Evolutionary conservation across 352 stramenopile genomes (phyloP).

Genomic region (Pythium coloratum): DNA sequence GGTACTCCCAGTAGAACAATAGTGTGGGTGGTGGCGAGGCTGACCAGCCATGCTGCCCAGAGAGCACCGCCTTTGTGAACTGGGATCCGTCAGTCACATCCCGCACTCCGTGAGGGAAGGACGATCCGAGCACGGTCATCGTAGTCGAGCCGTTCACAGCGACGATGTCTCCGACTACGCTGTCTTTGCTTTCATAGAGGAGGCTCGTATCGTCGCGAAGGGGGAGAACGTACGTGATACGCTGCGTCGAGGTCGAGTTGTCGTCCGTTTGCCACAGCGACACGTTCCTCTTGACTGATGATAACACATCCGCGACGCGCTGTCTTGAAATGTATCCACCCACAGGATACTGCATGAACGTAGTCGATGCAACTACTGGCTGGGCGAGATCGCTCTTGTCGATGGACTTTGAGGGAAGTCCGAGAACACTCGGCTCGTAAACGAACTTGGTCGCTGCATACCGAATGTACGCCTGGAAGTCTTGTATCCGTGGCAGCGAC

Average conservation of each 20-base stretch:
- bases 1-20: slow-evolving; percentile 56
- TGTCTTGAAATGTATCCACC: slow-evolving; percentile 24
- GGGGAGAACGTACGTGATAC: slow-evolving; percentile 32
- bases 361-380: not conserved
- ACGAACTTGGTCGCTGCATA: slow-evolving; percentile 57
- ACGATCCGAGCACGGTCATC: slow-evolving; percentile 33
- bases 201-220: slow-evolving; percentile 20
- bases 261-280: slow-evolving; percentile 25
- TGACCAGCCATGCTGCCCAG: slow-evolving; percentile 14
- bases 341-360: slow-evolving; percentile 13
- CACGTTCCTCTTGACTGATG: not conserved
- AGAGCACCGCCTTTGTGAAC: slow-evolving; percentile 49
- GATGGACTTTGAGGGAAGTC: slow-evolving; percentile 12
- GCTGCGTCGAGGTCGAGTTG: not conserved
- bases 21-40: slow-evolving; percentile 42
- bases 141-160: slow-evolving; percentile 34
- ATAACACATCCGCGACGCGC: slow-evolving; percentile 28
- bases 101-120: slow-evolving; percentile 27
- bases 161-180: slow-evolving; percentile 42
- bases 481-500: slow-evolving; percentile 31
- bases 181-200: slow-evolving; percentile 37
- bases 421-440: slow-evolving; percentile 45
- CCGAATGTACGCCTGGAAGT: slow-evolving; percentile 52
- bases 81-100: slow-evolving; percentile 56
- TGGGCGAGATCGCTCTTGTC: slow-evolving; percentile 4